A percentile compares a stretch with the other conserved stretches of the same genome.
Evolutionary conservation across 2,329 filamentous ascomycete species (phyloP).

Genomic region (Beauveria scarabaeidicola): DNA sequence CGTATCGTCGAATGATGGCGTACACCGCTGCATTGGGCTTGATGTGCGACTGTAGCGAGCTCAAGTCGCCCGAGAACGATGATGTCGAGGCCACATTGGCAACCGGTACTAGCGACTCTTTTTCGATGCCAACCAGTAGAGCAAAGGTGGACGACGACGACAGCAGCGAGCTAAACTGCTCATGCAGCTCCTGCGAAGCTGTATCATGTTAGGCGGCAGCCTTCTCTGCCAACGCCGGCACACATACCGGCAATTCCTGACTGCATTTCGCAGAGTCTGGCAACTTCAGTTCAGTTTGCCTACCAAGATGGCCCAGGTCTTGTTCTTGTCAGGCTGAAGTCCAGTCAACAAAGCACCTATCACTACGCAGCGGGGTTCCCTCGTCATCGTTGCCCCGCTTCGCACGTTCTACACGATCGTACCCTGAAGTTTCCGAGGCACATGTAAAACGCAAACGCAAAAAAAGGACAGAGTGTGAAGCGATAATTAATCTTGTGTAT

Average conservation of each 20-base stretch:
- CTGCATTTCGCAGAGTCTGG: constrained; percentile 47
- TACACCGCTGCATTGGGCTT: constrained; percentile 62
- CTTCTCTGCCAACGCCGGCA: not conserved
- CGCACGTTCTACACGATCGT: not conserved
- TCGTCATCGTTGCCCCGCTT: constrained; percentile 8
- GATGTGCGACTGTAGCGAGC: constrained; percentile 53
- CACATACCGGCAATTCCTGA: constrained; percentile 64
- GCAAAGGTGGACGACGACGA: constrained; percentile 54
- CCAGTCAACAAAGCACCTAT: not conserved
- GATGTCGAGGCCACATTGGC: constrained; percentile 44
- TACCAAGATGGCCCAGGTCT: not conserved
- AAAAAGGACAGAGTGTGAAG: not conserved
- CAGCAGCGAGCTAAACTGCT: constrained; percentile 63
- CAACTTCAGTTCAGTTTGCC: not conserved
- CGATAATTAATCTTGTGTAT: not conserved
- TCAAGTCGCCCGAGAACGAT: constrained; percentile 57
- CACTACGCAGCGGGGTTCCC: not conserved
- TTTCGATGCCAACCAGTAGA: constrained; percentile 61
- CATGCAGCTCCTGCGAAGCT: constrained; percentile 71
- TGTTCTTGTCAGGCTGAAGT: not conserved
- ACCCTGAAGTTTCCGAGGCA: not conserved
- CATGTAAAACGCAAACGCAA: not conserved
- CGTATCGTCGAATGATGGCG: constrained; percentile 63
- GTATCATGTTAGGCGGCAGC: constrained; percentile 9
- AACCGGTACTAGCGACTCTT: constrained; percentile 58